A percentile compares a stretch with the other conserved stretches of the same genome.
Conservation (phyloP, 352 stramenopile genomes). For the Albugo candida region DNA sequence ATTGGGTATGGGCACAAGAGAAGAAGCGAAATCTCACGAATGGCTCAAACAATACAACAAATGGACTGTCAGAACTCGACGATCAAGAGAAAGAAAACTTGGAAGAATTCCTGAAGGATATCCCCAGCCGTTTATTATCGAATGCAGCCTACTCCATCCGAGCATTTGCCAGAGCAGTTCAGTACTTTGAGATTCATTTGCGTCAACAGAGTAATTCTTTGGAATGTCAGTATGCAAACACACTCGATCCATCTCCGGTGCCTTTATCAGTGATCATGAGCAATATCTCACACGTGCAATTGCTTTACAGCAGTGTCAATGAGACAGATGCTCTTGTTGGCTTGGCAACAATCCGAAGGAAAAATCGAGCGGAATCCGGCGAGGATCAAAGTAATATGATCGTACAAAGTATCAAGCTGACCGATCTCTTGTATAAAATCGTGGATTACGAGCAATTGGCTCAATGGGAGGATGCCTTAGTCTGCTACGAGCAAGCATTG, state of each 20-base stretch:
- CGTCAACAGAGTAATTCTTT: conserved; percentile 20
- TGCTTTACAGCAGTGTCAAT: conserved; percentile 61
- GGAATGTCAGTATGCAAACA: neutral
- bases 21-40: conserved; percentile 53
- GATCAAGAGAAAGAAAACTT: conserved; percentile 62
- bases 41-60: conserved; percentile 15
- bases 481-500: conserved; percentile 61
- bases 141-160: conserved; percentile 49
- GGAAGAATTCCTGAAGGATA: conserved; percentile 57
- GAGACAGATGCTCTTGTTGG: conserved; percentile 42
- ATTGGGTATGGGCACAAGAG: conserved; percentile 74
- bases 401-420: conserved; percentile 22
- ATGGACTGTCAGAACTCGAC: conserved; percentile 15
- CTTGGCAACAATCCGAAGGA: conserved; percentile 28
- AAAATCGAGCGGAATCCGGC: conserved; percentile 15
- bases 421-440: conserved; percentile 50
- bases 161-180: conserved; percentile 43
- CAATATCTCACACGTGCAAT: conserved; percentile 47
- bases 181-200: conserved; percentile 57
- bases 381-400: conserved; percentile 11
- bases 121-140: conserved; percentile 38
- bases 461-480: conserved; percentile 55
- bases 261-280: conserved; percentile 27
- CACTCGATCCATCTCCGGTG: conserved; percentile 11
- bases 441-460: conserved; percentile 46